Base-by-base conservation (phyloP, 2,329 filamentous ascomycete genomes). In the Trichophaea hybrida region DNA sequence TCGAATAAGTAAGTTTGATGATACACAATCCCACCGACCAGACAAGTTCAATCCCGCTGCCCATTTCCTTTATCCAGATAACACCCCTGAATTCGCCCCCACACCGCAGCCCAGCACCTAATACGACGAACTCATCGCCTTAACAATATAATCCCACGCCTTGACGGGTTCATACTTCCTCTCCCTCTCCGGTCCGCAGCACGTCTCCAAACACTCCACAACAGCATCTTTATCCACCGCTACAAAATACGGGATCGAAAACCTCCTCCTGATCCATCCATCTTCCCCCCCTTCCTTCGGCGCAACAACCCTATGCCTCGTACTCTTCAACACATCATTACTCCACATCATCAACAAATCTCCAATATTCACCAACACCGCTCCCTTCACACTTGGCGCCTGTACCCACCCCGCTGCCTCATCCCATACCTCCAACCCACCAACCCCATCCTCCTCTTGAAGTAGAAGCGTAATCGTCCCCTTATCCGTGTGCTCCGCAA, bases 231-330 rank as follows among this genome's bases (percentile, higher is more conserved):
- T 46, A 46, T 46, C 40, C 40, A 10, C 40, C 40, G 40, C 40
- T 4, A 46, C 40, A 12, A 46, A 46, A 46, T 46, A 46, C 10
- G 40, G 40, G 40, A 46, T 46, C 1, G 40, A 46, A 12, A 6
- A 10, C 24, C 40, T 46, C 24, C 24, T 17, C 40, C 13, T 46
- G 13, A 6, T 7, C 40, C 40, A 6, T 6, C 24, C 70, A 53
- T 75, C 69, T 46, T 1, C 5, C 24, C 5, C 40, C 5, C 13
- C 24, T 7, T 46, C 13, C 2, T 46, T 46, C 10, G 52, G 52
- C 35, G 24, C 32, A 38, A 10, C n/a, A n/a, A 55, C 35, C n/a
- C 33, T 12, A 24, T 55, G 52, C 35, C 33, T 37, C 35, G 52
- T 55, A 15, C 32, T 38, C 8, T 38, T 34, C 17, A 55, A 38